These are phyloP conservation scores for Orbilia blumenaviensis DNA, from an alignment of 2,329 filamentous ascomycete genomes.

Conservation along the genomic window DNA sequence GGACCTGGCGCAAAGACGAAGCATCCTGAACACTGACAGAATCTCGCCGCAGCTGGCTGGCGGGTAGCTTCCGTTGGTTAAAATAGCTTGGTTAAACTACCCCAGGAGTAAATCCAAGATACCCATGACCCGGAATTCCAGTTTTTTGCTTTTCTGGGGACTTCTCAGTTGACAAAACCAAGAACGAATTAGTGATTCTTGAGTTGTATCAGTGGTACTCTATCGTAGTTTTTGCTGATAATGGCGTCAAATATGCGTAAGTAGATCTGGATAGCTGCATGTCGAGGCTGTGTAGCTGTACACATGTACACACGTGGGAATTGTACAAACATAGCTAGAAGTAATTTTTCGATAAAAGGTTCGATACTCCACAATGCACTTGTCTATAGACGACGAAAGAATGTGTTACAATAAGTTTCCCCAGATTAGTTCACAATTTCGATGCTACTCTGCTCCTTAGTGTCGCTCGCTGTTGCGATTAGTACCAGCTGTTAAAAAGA, in stretches of 20 bases:
- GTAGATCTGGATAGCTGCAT: neutral
- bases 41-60: neutral
- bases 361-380: neutral
- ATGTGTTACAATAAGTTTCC: no score
- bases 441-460: no score
- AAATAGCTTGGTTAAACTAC: neutral
- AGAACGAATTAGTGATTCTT: neutral
- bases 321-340: no score
- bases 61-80: neutral
- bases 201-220: neutral
- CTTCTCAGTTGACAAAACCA: neutral
- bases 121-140: no score
- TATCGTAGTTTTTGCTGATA: neutral
- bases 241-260: constrained; percentile 13
- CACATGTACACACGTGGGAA: constrained; percentile 12
- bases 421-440: no score
- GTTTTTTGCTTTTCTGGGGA: neutral
- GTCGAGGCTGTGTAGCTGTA: neutral
- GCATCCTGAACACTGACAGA: no score
- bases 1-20: neutral
- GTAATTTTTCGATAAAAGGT: neutral
- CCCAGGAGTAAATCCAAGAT: neutral
- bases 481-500: no score
- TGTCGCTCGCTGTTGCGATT: no score
- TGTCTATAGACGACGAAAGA: no score